Percentiles rank a stretch among this genome's conserved stretches.
These are phyloP conservation scores for Eimeria necatrix DNA, from an alignment of 169 alveolate genomes.

Conservation along the genomic window DNA sequence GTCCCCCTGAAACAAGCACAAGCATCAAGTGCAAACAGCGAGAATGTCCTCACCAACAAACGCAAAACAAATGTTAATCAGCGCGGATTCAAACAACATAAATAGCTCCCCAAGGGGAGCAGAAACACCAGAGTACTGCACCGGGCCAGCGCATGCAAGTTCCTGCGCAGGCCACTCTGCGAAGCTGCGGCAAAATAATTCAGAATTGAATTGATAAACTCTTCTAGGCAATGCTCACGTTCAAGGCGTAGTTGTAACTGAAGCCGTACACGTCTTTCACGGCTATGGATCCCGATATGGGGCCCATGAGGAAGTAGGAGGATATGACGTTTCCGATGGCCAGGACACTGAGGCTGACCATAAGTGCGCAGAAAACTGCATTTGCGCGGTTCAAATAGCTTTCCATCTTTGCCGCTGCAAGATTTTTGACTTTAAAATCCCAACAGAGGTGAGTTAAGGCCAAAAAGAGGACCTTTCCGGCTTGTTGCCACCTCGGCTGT, in stretches of 20 bases:
- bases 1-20: conserved; percentile 81
- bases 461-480: too few relatives aligned
- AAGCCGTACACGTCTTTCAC: conserved; percentile 80
- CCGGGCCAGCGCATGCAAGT: too few relatives aligned
- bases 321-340: conserved; percentile 83
- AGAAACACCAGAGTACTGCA: too few relatives aligned
- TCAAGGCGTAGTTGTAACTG: conserved; percentile 80
- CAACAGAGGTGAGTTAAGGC: too few relatives aligned
- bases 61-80: not conserved
- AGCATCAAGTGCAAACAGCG: not conserved
- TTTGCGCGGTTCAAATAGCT: conserved; percentile 82
- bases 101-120: too few relatives aligned
- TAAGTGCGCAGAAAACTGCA: conserved; percentile 82
- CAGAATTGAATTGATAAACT: too few relatives aligned
- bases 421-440: not conserved
- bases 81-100: too few relatives aligned
- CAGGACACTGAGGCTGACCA: conserved; percentile 79
- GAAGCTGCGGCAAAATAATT: too few relatives aligned
- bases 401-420: conserved; percentile 79
- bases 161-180: too few relatives aligned
- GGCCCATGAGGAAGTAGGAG: conserved; percentile 68
- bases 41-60: not conserved
- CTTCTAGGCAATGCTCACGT: not conserved
- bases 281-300: conserved; percentile 75
- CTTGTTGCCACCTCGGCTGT: conserved; percentile 21